Evolutionary conservation across 352 stramenopile species (phyloP).

Genomic region (Bremia lactucae): DNA sequence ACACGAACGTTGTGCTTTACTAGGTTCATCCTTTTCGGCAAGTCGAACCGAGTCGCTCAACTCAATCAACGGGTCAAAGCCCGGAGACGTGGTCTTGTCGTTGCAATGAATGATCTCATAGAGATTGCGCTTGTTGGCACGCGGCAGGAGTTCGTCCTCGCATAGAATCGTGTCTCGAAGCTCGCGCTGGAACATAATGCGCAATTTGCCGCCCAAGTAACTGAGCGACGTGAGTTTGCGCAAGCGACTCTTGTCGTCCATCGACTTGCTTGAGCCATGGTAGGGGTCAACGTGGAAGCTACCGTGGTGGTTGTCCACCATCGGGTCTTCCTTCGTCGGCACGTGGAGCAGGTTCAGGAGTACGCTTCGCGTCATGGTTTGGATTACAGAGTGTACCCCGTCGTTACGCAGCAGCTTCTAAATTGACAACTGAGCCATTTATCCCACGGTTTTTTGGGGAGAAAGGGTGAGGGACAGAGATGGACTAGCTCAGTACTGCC

Average conservation of each 20-base stretch:
- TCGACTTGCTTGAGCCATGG: conserved; percentile 12
- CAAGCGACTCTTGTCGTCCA: conserved; percentile 29
- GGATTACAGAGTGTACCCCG: too few relatives aligned
- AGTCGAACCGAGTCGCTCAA: conserved; percentile 14
- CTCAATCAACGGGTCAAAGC: conserved; percentile 18
- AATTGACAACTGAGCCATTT: conserved; percentile 22
- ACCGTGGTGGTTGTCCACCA: conserved; percentile 3
- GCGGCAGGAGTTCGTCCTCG: conserved; percentile 39
- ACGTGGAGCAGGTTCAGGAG: conserved; percentile 8
- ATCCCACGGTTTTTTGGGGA: not conserved
- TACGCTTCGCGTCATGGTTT: conserved; percentile 2
- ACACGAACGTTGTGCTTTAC: conserved; percentile 65
- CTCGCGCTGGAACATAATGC: conserved; percentile 37
- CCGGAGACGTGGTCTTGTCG: conserved; percentile 8
- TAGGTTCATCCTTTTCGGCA: conserved; percentile 32
- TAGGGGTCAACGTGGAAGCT: conserved; percentile 1
- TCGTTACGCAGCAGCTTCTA: conserved; percentile 5
- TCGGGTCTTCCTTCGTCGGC: conserved; percentile 10
- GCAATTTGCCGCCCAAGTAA: conserved; percentile 47
- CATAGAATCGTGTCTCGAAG: conserved; percentile 49
- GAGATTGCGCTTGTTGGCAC: conserved; percentile 23
- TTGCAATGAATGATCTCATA: conserved; percentile 43
- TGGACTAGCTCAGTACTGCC: conserved; percentile 3
- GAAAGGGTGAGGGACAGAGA: conserved; percentile 10
- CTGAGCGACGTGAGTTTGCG: conserved; percentile 51